These are phyloP conservation scores for Thermomucor indicae-seudaticae DNA, from an alignment of 371 early-diverging fungal species.

Conservation along the genomic window DNA sequence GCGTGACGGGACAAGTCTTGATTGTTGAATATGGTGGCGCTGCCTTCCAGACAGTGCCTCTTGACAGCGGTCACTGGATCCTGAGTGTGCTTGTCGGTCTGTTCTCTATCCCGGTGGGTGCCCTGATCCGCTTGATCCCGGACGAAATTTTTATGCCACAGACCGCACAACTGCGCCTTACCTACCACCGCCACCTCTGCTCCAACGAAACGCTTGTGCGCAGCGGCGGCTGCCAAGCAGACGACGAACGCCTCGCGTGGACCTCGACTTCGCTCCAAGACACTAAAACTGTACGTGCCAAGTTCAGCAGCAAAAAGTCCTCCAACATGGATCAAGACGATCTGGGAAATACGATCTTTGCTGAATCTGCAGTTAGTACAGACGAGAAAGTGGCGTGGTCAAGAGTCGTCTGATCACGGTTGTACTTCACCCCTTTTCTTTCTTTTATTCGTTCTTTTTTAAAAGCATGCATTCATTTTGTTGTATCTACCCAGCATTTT, in stretches of 20 bases:
- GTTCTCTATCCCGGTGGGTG: slow-evolving; percentile 69
- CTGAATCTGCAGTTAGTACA: background rate
- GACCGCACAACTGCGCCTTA: too few relatives aligned
- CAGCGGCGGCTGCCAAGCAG: too few relatives aligned
- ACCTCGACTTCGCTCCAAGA: background rate
- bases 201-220: background rate
- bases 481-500: too few relatives aligned
- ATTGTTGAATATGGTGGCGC: slow-evolving; percentile 62
- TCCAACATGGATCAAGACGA: background rate
- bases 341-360: background rate
- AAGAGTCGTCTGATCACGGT: background rate
- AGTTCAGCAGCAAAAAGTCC: too few relatives aligned
- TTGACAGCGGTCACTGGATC: slow-evolving; percentile 59
- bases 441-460: too few relatives aligned
- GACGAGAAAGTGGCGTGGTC: background rate
- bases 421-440: too few relatives aligned
- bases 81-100: slow-evolving; percentile 62
- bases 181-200: background rate
- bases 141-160: slow-evolving; percentile 15
- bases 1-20: slow-evolving; percentile 52
- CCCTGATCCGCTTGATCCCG: slow-evolving; percentile 62
- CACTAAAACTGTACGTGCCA: background rate
- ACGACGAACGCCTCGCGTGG: background rate
- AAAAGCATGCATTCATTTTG: too few relatives aligned
- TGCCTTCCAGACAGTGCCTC: slow-evolving; percentile 53